Evolutionary conservation across 805 yeast genomes (phyloP).

Genomic region (Metschnikowia bowlesiae): DNA sequence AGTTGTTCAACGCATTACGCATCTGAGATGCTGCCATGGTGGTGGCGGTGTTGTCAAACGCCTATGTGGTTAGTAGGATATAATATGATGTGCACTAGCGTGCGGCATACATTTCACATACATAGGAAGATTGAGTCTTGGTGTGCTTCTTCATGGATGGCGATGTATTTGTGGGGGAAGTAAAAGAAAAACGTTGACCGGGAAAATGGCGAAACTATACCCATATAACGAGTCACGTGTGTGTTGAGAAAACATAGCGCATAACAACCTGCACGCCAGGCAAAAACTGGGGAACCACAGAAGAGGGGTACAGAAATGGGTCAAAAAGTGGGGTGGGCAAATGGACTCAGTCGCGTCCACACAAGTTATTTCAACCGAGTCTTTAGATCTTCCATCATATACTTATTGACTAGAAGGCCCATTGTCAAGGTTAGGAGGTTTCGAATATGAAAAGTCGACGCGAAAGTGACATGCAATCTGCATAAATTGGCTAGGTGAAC

Average conservation of each 20-base stretch:
- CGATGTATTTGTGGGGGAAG: not conserved
- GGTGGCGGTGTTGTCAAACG: slow-evolving; percentile 91
- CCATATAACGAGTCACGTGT: not conserved
- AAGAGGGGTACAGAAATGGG: slow-evolving; percentile 1
- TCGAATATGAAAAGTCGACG: not conserved
- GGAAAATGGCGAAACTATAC: slow-evolving; percentile 2
- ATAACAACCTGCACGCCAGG: not conserved
- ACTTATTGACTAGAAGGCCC: not conserved
- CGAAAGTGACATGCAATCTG: slow-evolving; percentile 3
- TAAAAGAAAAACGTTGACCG: not conserved
- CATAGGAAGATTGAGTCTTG: slow-evolving; percentile 68
- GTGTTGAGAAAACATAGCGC: not conserved
- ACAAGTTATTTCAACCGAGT: not conserved
- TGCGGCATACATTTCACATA: slow-evolving; percentile 31
- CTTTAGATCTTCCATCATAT: not conserved
- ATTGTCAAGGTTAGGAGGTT: not conserved
- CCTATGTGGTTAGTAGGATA: slow-evolving; percentile 37
- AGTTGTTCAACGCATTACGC: slow-evolving; percentile 90
- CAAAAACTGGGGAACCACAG: not conserved
- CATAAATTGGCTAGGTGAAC: not conserved
- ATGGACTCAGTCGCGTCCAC: not conserved
- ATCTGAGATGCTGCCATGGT: slow-evolving; percentile 95
- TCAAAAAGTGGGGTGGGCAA: not conserved
- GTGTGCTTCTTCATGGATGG: slow-evolving; percentile 48
- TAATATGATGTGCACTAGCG: not conserved